Percentiles rank a stretch among this genome's conserved stretches.
Conservation (phyloP, 1,284 basidiomycete species). For the Cutaneotrichosporon dermatis region DNA sequence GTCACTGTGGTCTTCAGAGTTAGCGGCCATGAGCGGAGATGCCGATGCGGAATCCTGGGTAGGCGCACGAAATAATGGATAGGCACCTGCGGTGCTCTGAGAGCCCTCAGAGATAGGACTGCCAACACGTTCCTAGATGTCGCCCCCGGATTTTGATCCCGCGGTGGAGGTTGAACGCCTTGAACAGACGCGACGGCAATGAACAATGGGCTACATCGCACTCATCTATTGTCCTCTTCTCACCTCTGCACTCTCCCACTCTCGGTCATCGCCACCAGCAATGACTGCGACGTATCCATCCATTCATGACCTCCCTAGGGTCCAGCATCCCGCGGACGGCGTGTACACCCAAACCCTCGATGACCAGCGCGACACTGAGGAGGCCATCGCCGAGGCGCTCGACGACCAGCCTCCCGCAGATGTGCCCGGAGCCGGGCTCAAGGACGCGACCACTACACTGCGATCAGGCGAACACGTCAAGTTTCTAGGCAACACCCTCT, state of each 20-base stretch:
- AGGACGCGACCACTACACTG: conserved; percentile 20
- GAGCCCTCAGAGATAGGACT: no score
- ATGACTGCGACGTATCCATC: conserved; percentile 25
- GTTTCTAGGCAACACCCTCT: conserved; percentile 39
- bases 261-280: not conserved
- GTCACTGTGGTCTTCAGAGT: no score
- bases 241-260: not conserved
- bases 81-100: no score
- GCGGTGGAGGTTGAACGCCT: conserved; percentile 2
- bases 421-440: conserved; percentile 18
- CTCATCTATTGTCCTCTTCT: not conserved
- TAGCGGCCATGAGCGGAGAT: no score
- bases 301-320: conserved; percentile 29
- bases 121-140: no score
- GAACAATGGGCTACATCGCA: not conserved
- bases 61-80: no score
- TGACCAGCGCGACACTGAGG: conserved; percentile 65
- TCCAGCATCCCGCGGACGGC: conserved; percentile 49
- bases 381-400: conserved; percentile 49
- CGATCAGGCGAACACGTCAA: conserved; percentile 35
- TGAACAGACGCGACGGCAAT: not conserved
- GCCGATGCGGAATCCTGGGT: no score
- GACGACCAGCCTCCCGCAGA: conserved; percentile 7
- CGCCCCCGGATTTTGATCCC: no score
- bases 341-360: conserved; percentile 62